Percentiles rank a stretch among this genome's conserved stretches.
phyloP scores from a whole-genome alignment of 1,284 basidiomycete species.

The Leccinum discolor region DNA sequence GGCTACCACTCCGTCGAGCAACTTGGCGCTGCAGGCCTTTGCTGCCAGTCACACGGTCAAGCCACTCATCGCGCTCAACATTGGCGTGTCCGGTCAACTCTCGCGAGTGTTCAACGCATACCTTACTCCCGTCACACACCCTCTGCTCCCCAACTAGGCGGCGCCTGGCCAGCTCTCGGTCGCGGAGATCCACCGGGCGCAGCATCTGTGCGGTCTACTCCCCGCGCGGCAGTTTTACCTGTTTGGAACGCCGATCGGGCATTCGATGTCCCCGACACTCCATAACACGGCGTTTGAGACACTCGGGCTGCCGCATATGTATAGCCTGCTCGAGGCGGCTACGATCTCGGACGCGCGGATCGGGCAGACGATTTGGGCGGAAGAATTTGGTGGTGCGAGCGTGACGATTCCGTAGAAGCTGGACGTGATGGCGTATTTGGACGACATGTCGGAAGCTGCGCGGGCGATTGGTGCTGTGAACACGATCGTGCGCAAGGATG shows the following conservation, averaged over 20 bases:
- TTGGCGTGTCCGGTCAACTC: conserved; percentile 88
- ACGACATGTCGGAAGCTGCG: conserved; percentile 78
- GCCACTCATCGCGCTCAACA: conserved; percentile 94
- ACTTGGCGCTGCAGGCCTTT: conserved; percentile 81
- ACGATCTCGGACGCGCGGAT: conserved; percentile 47
- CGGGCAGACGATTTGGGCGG: conserved; percentile 59
- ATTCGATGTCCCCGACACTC: conserved; percentile 90
- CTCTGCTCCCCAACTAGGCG: conserved; percentile 78
- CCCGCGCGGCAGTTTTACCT: conserved; percentile 79
- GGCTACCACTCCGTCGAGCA: conserved; percentile 77
- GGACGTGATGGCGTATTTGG: conserved; percentile 80
- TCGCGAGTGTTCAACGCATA: conserved; percentile 87
- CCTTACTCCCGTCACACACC: conserved; percentile 30
- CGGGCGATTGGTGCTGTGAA: conserved; percentile 90
- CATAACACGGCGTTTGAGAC: conserved; percentile 89
- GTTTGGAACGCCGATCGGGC: conserved; percentile 87
- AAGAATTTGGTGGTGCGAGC: conserved; percentile 92
- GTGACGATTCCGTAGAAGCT: conserved; percentile 96
- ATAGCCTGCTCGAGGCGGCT: conserved; percentile 77
- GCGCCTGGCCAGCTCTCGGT: conserved; percentile 95
- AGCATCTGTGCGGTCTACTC: conserved; percentile 81
- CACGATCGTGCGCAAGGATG: conserved; percentile 69
- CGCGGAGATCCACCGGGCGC: conserved; percentile 79
- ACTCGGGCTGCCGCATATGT: conserved; percentile 84
- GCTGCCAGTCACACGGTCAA: conserved; percentile 55